Base-by-base conservation (phyloP, 805 yeast genomes). In the Yarrowia sp. region DNA sequence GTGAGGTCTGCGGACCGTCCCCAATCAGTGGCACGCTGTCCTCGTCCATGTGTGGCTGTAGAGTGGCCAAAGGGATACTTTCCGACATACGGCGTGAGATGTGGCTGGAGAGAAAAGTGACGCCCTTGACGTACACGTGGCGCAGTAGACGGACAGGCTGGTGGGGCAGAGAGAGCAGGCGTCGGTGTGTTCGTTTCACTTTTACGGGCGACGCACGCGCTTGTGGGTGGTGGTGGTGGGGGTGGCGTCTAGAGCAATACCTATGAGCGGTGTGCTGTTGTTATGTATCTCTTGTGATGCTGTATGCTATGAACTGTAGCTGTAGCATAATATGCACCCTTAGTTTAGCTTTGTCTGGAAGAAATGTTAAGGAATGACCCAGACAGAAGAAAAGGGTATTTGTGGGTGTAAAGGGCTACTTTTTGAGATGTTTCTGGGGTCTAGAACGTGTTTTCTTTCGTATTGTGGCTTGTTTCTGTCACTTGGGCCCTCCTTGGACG, bases 11-110 rank as follows among this genome's bases (percentile, higher is more conserved):
- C 14, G 35, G 61, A 35, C 57, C 65, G 36, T 53, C 67, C 22
- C 64, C 64, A 41, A 68, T 68, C 51, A 68, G 57, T 8, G 70
- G 70, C 31, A 62, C 69, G 41, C 63, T 55, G 42, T 68, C 70
- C 58, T 44, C 65, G 51, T 58, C 64, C 64, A 58, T 58, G 51
- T 43, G 51, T 58, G 64, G 51, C 63, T 42, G 63, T 55, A 55
- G 47, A 28, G 28, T 55, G 61, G 61, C 61, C 61, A 55, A 55
- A 18, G 64, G 64, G 41, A 58, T 58, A 33, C 51, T 43, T 58
- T 58, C 64, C 33, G 64, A 43, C 64, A 58, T 58, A 44, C 64
- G 51, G 41, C 14, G 63, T n/a, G 43, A 13, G 50, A 9, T 8
- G 4, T 18, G 64, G 51, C 10, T 22, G 33, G 50, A 31, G 41